Percentiles rank a stretch among this genome's conserved stretches.
Conservation (phyloP, 306 rosid species). For the Luffa acutangula region DNA sequence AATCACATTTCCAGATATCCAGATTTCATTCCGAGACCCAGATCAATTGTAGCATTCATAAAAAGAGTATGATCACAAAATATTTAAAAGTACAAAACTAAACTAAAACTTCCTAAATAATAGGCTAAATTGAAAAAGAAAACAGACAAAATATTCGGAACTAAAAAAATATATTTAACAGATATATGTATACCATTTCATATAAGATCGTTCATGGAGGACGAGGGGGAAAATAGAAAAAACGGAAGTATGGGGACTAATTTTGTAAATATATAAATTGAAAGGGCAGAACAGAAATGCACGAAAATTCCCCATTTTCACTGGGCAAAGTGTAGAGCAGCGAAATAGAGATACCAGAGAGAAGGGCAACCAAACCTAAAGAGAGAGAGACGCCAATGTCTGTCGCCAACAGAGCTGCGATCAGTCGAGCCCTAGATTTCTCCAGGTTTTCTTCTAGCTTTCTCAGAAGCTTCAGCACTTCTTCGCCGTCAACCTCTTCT, state of each 20-base stretch:
- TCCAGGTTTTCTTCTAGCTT: constrained; percentile 31
- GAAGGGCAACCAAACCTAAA: neutral
- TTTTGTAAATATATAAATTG: neutral
- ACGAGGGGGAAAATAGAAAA: too few relatives aligned
- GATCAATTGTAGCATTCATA: too few relatives aligned
- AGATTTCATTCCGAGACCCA: too few relatives aligned
- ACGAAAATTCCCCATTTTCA: neutral
- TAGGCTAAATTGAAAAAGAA: too few relatives aligned
- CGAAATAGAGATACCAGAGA: neutral
- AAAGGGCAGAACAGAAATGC: neutral
- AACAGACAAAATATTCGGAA: too few relatives aligned
- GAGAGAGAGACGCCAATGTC: constrained; percentile 42
- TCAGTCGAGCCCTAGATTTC: constrained; percentile 25
- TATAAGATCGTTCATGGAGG: too few relatives aligned
- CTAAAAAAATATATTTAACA: too few relatives aligned
- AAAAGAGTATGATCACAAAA: too few relatives aligned
- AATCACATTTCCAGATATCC: too few relatives aligned
- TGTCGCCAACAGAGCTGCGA: constrained; percentile 25
- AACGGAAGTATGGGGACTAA: neutral
- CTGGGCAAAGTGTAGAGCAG: neutral
- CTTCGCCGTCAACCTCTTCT: constrained; percentile 20
- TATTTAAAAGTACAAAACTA: too few relatives aligned
- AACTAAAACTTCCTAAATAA: too few relatives aligned
- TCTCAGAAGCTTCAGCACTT: constrained; percentile 41
- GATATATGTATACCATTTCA: too few relatives aligned